A percentile compares a stretch with the other conserved stretches of the same genome.
phyloP scores from a whole-genome alignment of 2,329 filamentous ascomycete species.

The Xylariomycetidae sp. region DNA sequence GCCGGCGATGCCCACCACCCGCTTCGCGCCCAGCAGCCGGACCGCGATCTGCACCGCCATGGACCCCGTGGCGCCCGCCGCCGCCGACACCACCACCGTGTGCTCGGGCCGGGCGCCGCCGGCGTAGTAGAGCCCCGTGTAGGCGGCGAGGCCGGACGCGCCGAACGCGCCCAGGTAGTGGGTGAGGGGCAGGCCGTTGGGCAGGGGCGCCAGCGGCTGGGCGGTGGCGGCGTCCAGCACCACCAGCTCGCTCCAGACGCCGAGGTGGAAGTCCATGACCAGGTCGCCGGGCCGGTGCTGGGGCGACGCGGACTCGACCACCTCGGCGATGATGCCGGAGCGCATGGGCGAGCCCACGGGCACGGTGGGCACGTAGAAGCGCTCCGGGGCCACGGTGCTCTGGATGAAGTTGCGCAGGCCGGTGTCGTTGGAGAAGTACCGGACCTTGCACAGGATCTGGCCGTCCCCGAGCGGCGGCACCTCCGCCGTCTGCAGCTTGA shows the following conservation, averaged over 20 bases:
- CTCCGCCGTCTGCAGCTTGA: constrained; percentile 19
- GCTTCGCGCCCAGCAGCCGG: constrained; percentile 38
- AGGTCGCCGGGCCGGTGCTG: constrained; percentile 16
- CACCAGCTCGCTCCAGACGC: constrained; percentile 21
- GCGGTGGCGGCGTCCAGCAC: constrained; percentile 16
- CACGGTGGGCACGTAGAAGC: constrained; percentile 22
- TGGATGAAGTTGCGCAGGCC: constrained; percentile 24
- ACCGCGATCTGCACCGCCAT: constrained; percentile 49
- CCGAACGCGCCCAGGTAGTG: constrained; percentile 25
- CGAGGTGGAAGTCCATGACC: constrained; percentile 21
- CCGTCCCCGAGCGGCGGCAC: constrained; percentile 19
- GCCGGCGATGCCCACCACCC: constrained; percentile 47
- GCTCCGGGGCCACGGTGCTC: constrained; percentile 18
- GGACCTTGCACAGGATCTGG: constrained; percentile 19
- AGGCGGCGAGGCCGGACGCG: constrained; percentile 35
- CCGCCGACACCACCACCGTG: constrained; percentile 38
- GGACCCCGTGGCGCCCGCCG: constrained; percentile 41
- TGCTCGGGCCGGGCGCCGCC: constrained; percentile 31
- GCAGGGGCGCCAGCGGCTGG: constrained; percentile 14
- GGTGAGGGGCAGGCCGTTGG: constrained; percentile 16
- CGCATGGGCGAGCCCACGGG: constrained; percentile 21
- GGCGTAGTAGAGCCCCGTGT: constrained; percentile 35
- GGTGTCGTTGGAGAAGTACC: constrained; percentile 26
- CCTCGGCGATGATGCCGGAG: constrained; percentile 22
- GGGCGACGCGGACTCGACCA: constrained; percentile 20